phyloP scores from a whole-genome alignment of 1,139 yeast species.

The Geotrichum reessii region DNA sequence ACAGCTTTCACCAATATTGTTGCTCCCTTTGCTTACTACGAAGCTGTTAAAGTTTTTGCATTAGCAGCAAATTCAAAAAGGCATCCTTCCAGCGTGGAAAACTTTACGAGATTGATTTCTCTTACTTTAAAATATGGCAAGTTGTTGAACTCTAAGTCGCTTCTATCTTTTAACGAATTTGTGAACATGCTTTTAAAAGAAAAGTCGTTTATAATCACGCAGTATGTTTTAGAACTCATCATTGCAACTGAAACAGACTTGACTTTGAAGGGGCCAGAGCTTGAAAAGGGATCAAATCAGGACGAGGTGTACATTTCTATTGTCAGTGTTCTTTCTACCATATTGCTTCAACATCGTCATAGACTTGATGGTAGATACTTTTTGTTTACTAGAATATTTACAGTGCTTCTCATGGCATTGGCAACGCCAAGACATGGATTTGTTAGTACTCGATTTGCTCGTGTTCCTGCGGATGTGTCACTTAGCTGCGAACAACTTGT shows the following conservation, averaged over 20 bases:
- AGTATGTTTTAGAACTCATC: conserved; percentile 56
- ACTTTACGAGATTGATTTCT: conserved; percentile 2
- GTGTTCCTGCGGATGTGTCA: not conserved
- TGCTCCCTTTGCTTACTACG: conserved; percentile 8
- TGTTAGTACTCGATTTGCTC: not conserved
- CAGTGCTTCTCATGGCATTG: conserved; percentile 40
- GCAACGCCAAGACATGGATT: conserved; percentile 8
- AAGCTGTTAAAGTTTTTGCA: conserved; percentile 8
- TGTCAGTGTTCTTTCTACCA: conserved; percentile 23
- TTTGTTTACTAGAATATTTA: conserved; percentile 47
- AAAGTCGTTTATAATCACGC: conserved; percentile 58
- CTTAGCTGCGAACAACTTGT: conserved; percentile 19
- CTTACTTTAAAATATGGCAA: not conserved
- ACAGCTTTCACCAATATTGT: conserved; percentile 1
- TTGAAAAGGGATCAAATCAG: conserved; percentile 4
- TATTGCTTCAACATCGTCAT: conserved; percentile 62
- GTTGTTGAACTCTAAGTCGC: conserved; percentile 3
- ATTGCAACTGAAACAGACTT: conserved; percentile 39
- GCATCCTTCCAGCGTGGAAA: conserved; percentile 8
- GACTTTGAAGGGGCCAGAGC: conserved; percentile 19
- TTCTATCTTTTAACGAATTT: conserved; percentile 22
- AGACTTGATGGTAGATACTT: conserved; percentile 72
- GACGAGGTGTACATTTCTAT: conserved; percentile 5
- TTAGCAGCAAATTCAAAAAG: conserved; percentile 5
- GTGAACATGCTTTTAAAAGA: conserved; percentile 44